A percentile compares a stretch with the other conserved stretches of the same genome.
Conservation (phyloP, 306 rosid species). For the Inga leiocalycina region DNA sequence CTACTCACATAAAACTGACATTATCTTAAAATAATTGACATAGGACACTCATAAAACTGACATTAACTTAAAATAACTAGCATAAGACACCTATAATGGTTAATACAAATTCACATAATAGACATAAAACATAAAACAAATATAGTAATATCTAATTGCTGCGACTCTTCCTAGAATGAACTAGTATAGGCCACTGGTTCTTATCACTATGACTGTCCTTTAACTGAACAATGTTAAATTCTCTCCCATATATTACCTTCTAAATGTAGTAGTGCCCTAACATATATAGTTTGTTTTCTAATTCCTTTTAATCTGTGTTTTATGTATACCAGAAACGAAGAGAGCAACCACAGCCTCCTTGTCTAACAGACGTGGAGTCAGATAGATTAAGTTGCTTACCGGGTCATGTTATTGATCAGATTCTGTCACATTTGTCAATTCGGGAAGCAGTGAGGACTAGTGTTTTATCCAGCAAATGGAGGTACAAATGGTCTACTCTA, state of each 20-base stretch:
- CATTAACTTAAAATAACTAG: too few species aligned
- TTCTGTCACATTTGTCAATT: conserved; percentile 53
- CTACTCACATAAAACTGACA: too few species aligned
- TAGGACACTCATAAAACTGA: too few species aligned
- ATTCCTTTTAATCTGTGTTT: conserved; percentile 17
- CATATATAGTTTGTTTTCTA: conserved; percentile 32
- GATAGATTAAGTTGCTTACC: conserved; percentile 65
- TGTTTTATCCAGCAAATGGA: conserved; percentile 69
- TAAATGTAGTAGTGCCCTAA: background rate
- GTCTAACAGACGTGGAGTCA: conserved; percentile 42
- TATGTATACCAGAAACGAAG: conserved; percentile 37
- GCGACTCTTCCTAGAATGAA: too few species aligned
- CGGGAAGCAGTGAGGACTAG: conserved; percentile 66
- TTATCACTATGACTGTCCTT: background rate
- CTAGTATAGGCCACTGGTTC: too few species aligned
- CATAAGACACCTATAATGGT: too few species aligned
- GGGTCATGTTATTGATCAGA: conserved; percentile 49
- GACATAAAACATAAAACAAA: too few species aligned
- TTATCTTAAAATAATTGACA: too few species aligned
- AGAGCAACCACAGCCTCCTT: conserved; percentile 39
- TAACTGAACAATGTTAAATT: background rate
- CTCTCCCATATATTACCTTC: background rate
- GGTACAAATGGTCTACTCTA: conserved; percentile 57
- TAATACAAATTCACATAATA: too few species aligned
- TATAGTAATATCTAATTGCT: too few species aligned